Evolutionary conservation across 2,329 filamentous ascomycete species (phyloP).

Genomic region (Neofusicoccum parvum): DNA sequence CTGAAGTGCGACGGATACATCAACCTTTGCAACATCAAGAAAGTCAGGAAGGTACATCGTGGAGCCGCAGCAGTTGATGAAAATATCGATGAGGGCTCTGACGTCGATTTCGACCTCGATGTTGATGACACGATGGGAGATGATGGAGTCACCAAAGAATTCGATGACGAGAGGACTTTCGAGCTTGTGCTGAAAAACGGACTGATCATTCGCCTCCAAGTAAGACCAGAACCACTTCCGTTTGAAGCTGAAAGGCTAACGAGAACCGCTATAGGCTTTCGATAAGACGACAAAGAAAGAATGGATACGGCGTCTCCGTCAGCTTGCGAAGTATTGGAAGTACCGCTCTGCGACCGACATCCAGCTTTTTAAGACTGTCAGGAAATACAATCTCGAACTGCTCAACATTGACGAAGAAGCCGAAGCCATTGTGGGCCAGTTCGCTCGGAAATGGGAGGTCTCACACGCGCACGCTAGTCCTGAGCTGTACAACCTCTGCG

Average conservation of each 20-base stretch:
- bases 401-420: conserved; percentile 67
- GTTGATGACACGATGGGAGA: conserved; percentile 50
- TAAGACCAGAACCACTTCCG: conserved; percentile 27
- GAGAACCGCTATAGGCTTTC: conserved; percentile 45
- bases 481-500: conserved; percentile 68
- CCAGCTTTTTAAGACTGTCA: conserved; percentile 58
- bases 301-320: conserved; percentile 62
- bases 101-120: conserved; percentile 59
- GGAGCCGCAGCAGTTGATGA: conserved; percentile 57
- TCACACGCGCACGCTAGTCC: conserved; percentile 64
- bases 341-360: conserved; percentile 59
- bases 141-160: conserved; percentile 55
- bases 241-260: background rate
- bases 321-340: conserved; percentile 65
- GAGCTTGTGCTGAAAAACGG: conserved; percentile 65
- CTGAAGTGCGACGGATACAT: conserved; percentile 65
- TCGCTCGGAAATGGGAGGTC: conserved; percentile 69
- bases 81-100: conserved; percentile 53
- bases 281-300: conserved; percentile 59
- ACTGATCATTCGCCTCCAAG: conserved; percentile 62
- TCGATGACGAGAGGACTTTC: conserved; percentile 61
- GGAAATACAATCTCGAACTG: conserved; percentile 59
- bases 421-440: conserved; percentile 67
- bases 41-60: conserved; percentile 58
- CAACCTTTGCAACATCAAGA: conserved; percentile 59